Evolutionary conservation across 2,329 filamentous ascomycete genomes (phyloP).

Genomic region (Paracorniculantispora psalliotae): DNA sequence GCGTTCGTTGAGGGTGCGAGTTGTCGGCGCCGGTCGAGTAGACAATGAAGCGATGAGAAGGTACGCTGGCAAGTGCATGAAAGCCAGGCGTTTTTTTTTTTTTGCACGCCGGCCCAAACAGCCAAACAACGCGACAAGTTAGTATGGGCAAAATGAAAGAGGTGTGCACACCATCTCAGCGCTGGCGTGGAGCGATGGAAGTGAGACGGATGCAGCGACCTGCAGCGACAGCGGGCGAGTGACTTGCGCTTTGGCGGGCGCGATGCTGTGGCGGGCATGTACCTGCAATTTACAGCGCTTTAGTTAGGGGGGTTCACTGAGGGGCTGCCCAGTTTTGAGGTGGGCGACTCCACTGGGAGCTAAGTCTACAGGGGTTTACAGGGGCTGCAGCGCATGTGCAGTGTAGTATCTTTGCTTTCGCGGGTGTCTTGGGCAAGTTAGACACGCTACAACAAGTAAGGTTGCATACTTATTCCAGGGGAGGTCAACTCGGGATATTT

Average conservation of each 20-base stretch:
- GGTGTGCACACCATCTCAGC: constrained; percentile 7
- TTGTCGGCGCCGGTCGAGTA: neutral
- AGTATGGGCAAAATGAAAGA: constrained; percentile 1
- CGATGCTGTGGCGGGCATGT: neutral
- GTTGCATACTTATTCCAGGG: no score
- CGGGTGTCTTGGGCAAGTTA: neutral
- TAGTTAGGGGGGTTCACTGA: neutral
- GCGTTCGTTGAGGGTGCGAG: constrained; percentile 3
- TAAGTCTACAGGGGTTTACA: neutral
- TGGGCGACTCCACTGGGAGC: neutral
- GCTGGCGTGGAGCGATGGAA: neutral
- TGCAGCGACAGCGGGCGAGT: neutral
- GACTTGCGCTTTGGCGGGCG: neutral
- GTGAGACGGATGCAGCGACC: no score
- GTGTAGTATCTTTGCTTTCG: neutral
- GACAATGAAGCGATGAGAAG: constrained; percentile 3
- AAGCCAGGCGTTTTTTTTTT: neutral
- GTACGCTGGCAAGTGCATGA: constrained; percentile 12
- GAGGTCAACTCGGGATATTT: constrained; percentile 3
- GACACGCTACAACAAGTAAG: neutral
- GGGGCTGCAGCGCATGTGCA: neutral
- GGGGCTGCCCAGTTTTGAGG: constrained; percentile 5
- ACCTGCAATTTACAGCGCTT: neutral
- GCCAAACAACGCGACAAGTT: constrained; percentile 6
- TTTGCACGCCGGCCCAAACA: no score